Percentiles rank a stretch among this genome's conserved stretches.
phyloP scores from a whole-genome alignment of 805 yeast species.

The Cyberlindnera americana region DNA sequence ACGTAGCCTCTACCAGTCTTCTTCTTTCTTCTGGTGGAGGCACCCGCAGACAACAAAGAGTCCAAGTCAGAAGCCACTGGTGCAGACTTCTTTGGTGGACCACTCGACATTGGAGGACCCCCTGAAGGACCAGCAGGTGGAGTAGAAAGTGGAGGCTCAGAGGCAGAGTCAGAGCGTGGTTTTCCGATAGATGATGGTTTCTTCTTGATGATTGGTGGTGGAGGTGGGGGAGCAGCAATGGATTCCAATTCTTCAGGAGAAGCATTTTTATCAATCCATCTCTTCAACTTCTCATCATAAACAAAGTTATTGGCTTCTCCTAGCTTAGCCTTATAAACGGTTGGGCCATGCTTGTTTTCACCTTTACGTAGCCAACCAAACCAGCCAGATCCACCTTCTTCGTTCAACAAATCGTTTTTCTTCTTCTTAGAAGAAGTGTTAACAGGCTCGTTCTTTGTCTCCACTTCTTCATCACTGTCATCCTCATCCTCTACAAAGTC shows the following conservation, averaged over 20 bases:
- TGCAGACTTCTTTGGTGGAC: constrained; percentile 3
- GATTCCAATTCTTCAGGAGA: constrained; percentile 61
- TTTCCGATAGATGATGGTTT: constrained; percentile 32
- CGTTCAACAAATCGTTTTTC: constrained; percentile 14
- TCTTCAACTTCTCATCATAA: constrained; percentile 76
- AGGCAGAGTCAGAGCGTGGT: constrained; percentile 37
- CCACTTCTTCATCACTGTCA: constrained; percentile 30
- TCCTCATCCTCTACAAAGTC: constrained; percentile 42
- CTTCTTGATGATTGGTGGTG: constrained; percentile 39
- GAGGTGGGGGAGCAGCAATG: constrained; percentile 68
- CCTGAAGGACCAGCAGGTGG: constrained; percentile 8
- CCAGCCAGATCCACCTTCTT: constrained; percentile 35
- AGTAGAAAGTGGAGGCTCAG: constrained; percentile 10
- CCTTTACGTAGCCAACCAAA: constrained; percentile 61
- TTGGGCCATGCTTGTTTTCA: constrained; percentile 59
- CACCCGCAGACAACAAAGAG: constrained; percentile 38
- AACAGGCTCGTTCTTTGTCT: background rate
- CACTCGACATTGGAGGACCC: constrained; percentile 2
- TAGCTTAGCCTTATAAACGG: constrained; percentile 77
- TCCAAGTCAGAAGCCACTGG: constrained; percentile 36
- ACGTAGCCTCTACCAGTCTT: constrained; percentile 59
- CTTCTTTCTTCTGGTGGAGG: constrained; percentile 36
- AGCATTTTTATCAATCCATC: constrained; percentile 80
- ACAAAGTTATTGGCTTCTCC: constrained; percentile 71
- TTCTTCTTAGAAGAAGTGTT: constrained; percentile 19